A percentile compares a stretch with the other conserved stretches of the same genome.
Conservation (phyloP, 345 rosid species). For the Excoecaria agallocha region DNA sequence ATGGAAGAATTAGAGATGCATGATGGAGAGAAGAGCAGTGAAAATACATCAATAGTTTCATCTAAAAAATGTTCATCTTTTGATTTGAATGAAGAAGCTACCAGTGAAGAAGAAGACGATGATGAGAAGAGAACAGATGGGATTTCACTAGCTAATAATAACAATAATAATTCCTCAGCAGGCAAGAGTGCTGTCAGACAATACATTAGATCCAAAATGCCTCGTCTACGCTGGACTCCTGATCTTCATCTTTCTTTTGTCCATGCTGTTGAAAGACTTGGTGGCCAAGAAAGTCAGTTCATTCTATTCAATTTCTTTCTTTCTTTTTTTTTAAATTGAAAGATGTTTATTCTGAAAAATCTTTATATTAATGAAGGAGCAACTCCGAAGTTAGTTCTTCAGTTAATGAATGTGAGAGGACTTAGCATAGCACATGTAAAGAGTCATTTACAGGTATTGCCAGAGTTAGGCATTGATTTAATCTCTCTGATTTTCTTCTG, state of each 20-base stretch:
- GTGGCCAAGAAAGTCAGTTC: constrained; percentile 83
- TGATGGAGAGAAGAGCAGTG: constrained; percentile 23
- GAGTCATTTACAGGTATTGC: constrained; percentile 81
- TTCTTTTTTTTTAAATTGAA: neutral
- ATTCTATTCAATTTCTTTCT: neutral
- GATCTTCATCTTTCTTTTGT: constrained; percentile 78
- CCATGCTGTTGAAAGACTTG: constrained; percentile 74
- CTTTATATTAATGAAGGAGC: constrained; percentile 46
- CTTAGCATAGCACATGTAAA: constrained; percentile 89
- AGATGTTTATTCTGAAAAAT: too few species aligned
- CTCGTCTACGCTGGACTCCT: constrained; percentile 89
- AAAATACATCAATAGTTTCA: constrained; percentile 21
- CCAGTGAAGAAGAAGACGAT: constrained; percentile 10
- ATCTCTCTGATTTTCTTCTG: neutral
- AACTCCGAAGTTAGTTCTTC: constrained; percentile 84
- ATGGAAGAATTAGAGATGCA: constrained; percentile 24
- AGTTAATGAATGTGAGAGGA: constrained; percentile 79
- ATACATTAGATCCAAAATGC: constrained; percentile 69
- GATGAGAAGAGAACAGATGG: constrained; percentile 22
- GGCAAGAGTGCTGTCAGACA: constrained; percentile 49
- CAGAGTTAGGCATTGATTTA: neutral
- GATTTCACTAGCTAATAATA: constrained; percentile 22
- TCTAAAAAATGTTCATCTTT: constrained; percentile 34
- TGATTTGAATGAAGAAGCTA: constrained; percentile 48
- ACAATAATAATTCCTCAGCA: neutral